Conservation (phyloP, 176 grass and related monocot species). For the Saccharum officinarum region DNA sequence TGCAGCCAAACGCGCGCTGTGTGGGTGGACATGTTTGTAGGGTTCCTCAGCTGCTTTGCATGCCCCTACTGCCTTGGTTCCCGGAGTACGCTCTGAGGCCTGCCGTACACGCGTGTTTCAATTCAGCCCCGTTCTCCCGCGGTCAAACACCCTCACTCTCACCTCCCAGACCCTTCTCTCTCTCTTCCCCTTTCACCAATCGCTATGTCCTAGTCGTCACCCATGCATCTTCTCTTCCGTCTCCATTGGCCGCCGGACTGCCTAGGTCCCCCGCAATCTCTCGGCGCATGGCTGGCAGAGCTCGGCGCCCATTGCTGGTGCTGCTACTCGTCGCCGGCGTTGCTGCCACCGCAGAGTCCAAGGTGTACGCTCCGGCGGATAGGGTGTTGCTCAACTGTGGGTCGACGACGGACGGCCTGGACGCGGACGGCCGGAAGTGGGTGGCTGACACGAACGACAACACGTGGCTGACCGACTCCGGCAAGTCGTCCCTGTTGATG, state of each 20-base stretch:
- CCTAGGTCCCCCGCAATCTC: neutral
- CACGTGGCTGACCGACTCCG: constrained; percentile 48
- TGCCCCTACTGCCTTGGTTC: neutral
- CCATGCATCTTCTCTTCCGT: neutral
- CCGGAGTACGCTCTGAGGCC: constrained; percentile 30
- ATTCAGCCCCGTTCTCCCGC: constrained; percentile 8
- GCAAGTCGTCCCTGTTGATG: constrained; percentile 47
- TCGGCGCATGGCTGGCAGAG: constrained; percentile 25
- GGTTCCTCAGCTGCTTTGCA: neutral
- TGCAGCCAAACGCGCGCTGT: neutral
- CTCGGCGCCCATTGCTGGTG: constrained; percentile 10
- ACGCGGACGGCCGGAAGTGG: constrained; percentile 70
- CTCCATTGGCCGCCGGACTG: constrained; percentile 2
- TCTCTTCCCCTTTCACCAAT: neutral
- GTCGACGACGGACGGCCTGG: constrained; percentile 46
- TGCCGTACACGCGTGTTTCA: constrained; percentile 25
- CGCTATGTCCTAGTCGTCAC: neutral
- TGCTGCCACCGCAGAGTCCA: neutral
- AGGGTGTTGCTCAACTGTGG: constrained; percentile 63
- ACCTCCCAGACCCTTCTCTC: neutral
- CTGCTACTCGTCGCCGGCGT: neutral
- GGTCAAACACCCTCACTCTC: constrained; percentile 6
- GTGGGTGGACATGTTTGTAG: constrained; percentile 2
- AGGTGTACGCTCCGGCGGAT: constrained; percentile 45
- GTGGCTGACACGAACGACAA: constrained; percentile 49